phyloP scores from a whole-genome alignment of 805 yeast genomes.

The Ogataea populi-albae region DNA sequence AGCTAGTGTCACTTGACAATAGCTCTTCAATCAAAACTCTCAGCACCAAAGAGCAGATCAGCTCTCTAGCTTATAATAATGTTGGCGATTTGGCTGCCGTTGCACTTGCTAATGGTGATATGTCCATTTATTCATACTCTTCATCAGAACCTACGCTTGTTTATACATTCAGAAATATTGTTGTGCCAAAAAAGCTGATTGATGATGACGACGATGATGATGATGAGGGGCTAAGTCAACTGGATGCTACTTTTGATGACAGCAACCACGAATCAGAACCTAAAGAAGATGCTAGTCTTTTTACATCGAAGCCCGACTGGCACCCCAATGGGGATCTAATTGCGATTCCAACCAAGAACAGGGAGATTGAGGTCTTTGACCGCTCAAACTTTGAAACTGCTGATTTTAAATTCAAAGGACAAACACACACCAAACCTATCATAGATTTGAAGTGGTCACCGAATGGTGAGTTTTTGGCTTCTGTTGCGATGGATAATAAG shows the following conservation, averaged over 20 bases:
- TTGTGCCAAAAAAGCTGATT: slow-evolving; percentile 35
- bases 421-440: slow-evolving; percentile 31
- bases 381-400: slow-evolving; percentile 33
- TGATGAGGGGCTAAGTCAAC: slow-evolving; percentile 33
- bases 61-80: slow-evolving; percentile 53
- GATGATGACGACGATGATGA: slow-evolving; percentile 36
- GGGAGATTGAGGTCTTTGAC: slow-evolving; percentile 44
- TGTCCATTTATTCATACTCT: slow-evolving; percentile 52
- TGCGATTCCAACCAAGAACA: slow-evolving; percentile 59
- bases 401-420: slow-evolving; percentile 22
- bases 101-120: slow-evolving; percentile 56
- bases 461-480: slow-evolving; percentile 57
- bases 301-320: slow-evolving; percentile 62
- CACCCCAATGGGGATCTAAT: slow-evolving; percentile 64
- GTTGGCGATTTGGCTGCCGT: slow-evolving; percentile 56
- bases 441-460: slow-evolving; percentile 61
- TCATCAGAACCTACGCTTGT: slow-evolving; percentile 54
- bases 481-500: slow-evolving; percentile 49
- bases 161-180: slow-evolving; percentile 40
- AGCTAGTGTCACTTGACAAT: slow-evolving; percentile 43
- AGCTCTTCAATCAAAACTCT: slow-evolving; percentile 31
- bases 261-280: slow-evolving; percentile 20
- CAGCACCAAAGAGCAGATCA: slow-evolving; percentile 51
- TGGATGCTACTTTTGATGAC: slow-evolving; percentile 21
- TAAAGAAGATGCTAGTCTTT: slow-evolving; percentile 18